Evolutionary conservation across 1,284 basidiomycete species (phyloP).

Genomic region (Pyrrhoderma noxium): DNA sequence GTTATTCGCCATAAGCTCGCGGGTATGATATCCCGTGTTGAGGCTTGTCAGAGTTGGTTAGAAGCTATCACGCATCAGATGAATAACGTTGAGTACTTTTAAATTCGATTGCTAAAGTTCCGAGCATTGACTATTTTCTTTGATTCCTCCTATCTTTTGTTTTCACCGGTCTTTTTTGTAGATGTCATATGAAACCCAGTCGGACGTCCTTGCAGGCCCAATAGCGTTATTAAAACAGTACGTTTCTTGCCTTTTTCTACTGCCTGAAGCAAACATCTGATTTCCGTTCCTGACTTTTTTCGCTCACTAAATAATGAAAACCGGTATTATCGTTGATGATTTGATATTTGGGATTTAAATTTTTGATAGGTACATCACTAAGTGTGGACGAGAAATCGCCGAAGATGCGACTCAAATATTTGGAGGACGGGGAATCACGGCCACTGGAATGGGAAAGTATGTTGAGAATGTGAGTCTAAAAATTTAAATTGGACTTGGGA

Average conservation of each 20-base stretch:
- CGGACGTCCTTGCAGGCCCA: slow-evolving; percentile 64
- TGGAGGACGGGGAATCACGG: slow-evolving; percentile 54
- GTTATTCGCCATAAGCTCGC: slow-evolving; percentile 88
- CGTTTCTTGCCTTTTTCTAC: slow-evolving; percentile 22
- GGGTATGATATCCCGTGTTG: slow-evolving; percentile 82
- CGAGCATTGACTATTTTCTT: slow-evolving; percentile 1
- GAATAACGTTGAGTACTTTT: slow-evolving; percentile 62
- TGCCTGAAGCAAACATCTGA: too few species aligned
- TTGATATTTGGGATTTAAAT: slow-evolving; percentile 7
- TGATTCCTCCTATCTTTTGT: too few species aligned
- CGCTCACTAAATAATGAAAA: too few species aligned
- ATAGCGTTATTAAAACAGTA: slow-evolving; percentile 69
- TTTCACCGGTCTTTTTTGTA: slow-evolving; percentile 29
- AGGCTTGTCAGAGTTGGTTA: slow-evolving; percentile 85
- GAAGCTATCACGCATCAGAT: slow-evolving; percentile 88
- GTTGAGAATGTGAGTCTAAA: slow-evolving; percentile 46
- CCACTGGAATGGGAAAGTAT: slow-evolving; percentile 58
- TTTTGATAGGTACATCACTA: slow-evolving; percentile 58
- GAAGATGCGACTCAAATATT: slow-evolving; percentile 62
- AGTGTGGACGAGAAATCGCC: slow-evolving; percentile 62
- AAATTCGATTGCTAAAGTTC: neutral
- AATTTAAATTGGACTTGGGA: neutral
- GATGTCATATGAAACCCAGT: slow-evolving; percentile 80
- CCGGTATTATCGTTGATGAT: too few species aligned
- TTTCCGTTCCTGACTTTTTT: too few species aligned